Conservation (phyloP, 768 basidiomycete species). For the Gymnopilus dilepis region DNA sequence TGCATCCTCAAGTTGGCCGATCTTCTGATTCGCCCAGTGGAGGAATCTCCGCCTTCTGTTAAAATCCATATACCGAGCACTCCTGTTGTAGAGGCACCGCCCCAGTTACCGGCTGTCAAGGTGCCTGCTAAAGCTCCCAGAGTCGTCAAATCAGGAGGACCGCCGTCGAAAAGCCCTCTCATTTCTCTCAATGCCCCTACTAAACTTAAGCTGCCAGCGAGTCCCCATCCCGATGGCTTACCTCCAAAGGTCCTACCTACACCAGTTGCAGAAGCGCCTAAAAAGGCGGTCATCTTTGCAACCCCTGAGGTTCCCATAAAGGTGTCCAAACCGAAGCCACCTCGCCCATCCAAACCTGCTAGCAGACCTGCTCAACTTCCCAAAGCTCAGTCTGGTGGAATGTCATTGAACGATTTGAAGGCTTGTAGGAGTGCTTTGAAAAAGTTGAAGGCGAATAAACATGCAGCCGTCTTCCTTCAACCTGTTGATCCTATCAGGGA, state of each 20-base stretch:
- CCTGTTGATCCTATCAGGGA: slow-evolving; percentile 98
- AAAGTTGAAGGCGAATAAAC: slow-evolving; percentile 79
- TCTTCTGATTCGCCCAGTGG: slow-evolving; percentile 78
- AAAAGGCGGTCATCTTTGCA: slow-evolving; percentile 43
- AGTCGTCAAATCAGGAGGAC: slow-evolving; percentile 42
- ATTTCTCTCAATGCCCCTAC: slow-evolving; percentile 45
- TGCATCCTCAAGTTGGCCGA: slow-evolving; percentile 92
- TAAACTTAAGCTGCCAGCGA: slow-evolving; percentile 64
- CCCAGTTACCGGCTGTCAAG: slow-evolving; percentile 61
- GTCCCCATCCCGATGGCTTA: slow-evolving; percentile 33
- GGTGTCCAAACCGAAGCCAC: slow-evolving; percentile 30
- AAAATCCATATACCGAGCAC: slow-evolving; percentile 81
- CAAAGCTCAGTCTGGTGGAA: slow-evolving; percentile 78
- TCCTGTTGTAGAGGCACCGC: slow-evolving; percentile 66
- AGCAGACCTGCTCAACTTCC: slow-evolving; percentile 55
- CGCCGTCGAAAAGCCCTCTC: slow-evolving; percentile 46
- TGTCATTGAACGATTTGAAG: slow-evolving; percentile 76
- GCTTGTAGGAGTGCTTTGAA: slow-evolving; percentile 79
- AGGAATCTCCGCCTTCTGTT: slow-evolving; percentile 87
- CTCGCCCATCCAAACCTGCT: slow-evolving; percentile 26
- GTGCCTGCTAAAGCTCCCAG: slow-evolving; percentile 47
- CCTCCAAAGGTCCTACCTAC: slow-evolving; percentile 31
- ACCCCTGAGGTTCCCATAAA: slow-evolving; percentile 35
- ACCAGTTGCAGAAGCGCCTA: slow-evolving; percentile 37
- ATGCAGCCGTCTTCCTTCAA: slow-evolving; percentile 74